These are phyloP conservation scores for Scedosporium dehoogii DNA, from an alignment of 2,329 filamentous ascomycete species.

Conservation along the genomic window DNA sequence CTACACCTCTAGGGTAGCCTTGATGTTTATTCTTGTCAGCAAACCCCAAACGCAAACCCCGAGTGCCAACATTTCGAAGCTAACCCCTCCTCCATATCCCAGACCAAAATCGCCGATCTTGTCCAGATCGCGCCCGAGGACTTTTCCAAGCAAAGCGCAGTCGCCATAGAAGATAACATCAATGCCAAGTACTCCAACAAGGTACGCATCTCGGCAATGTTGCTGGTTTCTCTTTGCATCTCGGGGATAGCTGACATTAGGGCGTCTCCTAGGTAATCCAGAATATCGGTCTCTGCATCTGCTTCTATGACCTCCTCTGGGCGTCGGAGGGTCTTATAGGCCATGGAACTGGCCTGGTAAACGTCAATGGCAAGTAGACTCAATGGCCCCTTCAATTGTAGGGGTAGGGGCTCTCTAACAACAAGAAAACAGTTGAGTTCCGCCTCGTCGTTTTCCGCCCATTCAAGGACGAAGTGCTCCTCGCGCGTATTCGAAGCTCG, in stretches of 20 bases:
- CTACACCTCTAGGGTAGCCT: background rate
- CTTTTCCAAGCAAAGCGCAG: slow-evolving; percentile 70
- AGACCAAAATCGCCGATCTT: slow-evolving; percentile 92
- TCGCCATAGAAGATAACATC: slow-evolving; percentile 92
- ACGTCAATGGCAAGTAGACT: slow-evolving; percentile 66
- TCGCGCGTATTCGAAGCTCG: slow-evolving; percentile 71
- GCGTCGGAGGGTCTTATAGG: slow-evolving; percentile 90
- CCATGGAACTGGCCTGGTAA: slow-evolving; percentile 82
- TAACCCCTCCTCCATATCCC: slow-evolving; percentile 6
- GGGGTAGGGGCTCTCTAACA: slow-evolving; percentile 7
- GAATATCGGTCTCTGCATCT: slow-evolving; percentile 87
- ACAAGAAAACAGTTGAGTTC: slow-evolving; percentile 63
- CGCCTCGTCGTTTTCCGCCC: slow-evolving; percentile 88
- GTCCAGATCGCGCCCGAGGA: slow-evolving; percentile 87
- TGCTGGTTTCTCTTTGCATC: background rate
- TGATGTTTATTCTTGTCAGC: slow-evolving; percentile 43
- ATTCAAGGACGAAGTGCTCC: slow-evolving; percentile 87
- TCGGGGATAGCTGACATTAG: background rate
- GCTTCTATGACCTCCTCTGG: slow-evolving; percentile 82
- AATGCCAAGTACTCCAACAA: slow-evolving; percentile 96
- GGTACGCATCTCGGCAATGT: slow-evolving; percentile 27
- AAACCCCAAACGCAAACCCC: background rate
- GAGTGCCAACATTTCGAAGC: background rate
- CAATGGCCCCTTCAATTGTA: background rate
- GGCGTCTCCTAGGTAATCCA: slow-evolving; percentile 58